These are phyloP conservation scores for Cyberlindnera amylophila DNA, from an alignment of 805 yeast genomes.

Conservation along the genomic window DNA sequence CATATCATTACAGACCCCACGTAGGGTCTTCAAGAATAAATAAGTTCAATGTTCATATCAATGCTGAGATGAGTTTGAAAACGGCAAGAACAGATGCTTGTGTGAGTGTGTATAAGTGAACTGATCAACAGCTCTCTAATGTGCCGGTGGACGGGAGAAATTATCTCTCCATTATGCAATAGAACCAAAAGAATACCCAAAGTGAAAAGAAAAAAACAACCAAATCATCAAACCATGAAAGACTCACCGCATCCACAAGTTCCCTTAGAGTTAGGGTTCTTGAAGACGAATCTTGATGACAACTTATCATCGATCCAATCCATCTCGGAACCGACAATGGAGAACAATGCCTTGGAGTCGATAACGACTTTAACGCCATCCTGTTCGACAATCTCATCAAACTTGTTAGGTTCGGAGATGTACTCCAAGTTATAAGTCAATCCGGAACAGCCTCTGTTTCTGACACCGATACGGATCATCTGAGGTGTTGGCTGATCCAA, in stretches of 20 bases:
- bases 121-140: neutral
- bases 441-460: constrained; percentile 96
- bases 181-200: neutral
- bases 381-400: constrained; percentile 89
- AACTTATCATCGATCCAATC: constrained; percentile 96
- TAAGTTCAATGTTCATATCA: no score
- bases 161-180: neutral
- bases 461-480: constrained; percentile 88
- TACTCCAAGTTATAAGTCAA: constrained; percentile 87
- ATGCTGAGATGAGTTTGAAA: no score
- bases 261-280: constrained; percentile 95
- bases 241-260: constrained; percentile 99
- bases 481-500: constrained; percentile 83
- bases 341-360: constrained; percentile 93
- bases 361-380: constrained; percentile 90
- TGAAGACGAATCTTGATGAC: constrained; percentile 84
- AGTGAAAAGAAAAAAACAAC: neutral
- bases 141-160: no score
- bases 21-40: no score
- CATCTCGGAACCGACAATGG: constrained; percentile 96
- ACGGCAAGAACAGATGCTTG: no score
- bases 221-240: constrained; percentile 68
- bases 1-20: no score
- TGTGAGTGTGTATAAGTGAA: neutral
- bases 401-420: constrained; percentile 87